Conservation (phyloP, 257 asterid genomes). For the Hygrophila difformis region DNA sequence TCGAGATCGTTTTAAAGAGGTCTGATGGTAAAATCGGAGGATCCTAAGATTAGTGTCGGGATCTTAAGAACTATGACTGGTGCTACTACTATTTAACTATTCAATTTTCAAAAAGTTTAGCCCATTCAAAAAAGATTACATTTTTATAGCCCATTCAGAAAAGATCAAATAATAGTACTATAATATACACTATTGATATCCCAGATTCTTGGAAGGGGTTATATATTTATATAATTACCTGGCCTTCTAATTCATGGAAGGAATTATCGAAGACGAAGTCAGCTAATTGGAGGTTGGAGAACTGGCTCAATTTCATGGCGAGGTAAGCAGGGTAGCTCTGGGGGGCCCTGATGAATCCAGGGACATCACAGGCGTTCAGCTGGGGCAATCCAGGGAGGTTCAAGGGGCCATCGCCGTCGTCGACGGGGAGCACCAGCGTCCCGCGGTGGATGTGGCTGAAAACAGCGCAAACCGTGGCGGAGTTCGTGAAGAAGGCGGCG, state of each 20-base stretch:
- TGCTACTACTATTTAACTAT: too few relatives aligned
- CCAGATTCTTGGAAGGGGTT: slow-evolving; percentile 39
- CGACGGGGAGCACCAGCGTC: slow-evolving; percentile 2
- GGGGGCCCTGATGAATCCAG: slow-evolving; percentile 30
- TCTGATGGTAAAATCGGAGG: too few relatives aligned
- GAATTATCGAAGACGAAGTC: slow-evolving; percentile 21
- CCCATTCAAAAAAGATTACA: too few relatives aligned
- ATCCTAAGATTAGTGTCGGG: too few relatives aligned
- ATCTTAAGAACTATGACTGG: too few relatives aligned
- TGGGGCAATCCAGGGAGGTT: slow-evolving; percentile 13
- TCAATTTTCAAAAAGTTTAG: too few relatives aligned
- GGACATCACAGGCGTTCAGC: slow-evolving; percentile 16
- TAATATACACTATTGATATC: too few relatives aligned
- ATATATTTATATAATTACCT: slow-evolving; percentile 28
- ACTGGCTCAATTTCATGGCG: slow-evolving; percentile 56
- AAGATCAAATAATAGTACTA: too few relatives aligned
- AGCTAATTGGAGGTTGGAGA: slow-evolving; percentile 31
- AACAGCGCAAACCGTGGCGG: slow-evolving; percentile 9
- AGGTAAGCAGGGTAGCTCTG: slow-evolving; percentile 61
- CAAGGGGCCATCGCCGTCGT: neutral
- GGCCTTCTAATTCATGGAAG: slow-evolving; percentile 20
- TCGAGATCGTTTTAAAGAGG: too few relatives aligned
- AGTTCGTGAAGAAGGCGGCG: slow-evolving; percentile 19
- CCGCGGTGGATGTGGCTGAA: slow-evolving; percentile 3
- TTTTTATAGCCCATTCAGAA: too few relatives aligned